Evolutionary conservation across 305 asterid species (phyloP).

Genomic region (Fraxinus greggii): DNA sequence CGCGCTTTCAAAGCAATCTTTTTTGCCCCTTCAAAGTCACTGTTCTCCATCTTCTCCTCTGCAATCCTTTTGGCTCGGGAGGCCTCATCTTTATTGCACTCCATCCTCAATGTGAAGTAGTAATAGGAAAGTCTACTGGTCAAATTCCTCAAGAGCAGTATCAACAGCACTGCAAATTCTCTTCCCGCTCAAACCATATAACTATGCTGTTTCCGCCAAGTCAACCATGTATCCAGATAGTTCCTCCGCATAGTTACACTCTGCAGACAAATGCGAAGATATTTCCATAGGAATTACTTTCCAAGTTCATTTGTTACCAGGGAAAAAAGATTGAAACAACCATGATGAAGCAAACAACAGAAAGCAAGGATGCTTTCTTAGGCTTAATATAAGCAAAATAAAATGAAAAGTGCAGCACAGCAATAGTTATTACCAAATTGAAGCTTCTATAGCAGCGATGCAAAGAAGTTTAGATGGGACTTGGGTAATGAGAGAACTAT

Average conservation of each 20-base stretch:
- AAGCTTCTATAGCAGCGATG: constrained; percentile 20
- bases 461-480: not conserved
- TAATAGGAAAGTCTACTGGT: not conserved
- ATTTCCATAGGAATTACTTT: not conserved
- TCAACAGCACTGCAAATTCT: not conserved
- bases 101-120: constrained; percentile 34
- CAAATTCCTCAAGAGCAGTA: not conserved
- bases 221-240: not conserved
- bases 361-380: constrained; percentile 12
- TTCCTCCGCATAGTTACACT: constrained; percentile 6
- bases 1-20: constrained; percentile 47
- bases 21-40: constrained; percentile 52
- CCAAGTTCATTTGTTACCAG: not conserved
- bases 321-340: not conserved
- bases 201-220: not conserved
- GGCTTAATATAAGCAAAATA: not conserved
- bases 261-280: constrained; percentile 16
- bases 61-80: constrained; percentile 48
- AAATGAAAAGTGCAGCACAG: not conserved
- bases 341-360: not conserved
- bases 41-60: constrained; percentile 47
- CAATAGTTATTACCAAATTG: constrained; percentile 11
- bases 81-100: constrained; percentile 67
- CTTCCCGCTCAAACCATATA: constrained; percentile 21
- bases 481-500: constrained; percentile 5